Evolutionary conservation across 1,139 yeast species (phyloP).

Genomic region (Geotrichum klebahnii): DNA sequence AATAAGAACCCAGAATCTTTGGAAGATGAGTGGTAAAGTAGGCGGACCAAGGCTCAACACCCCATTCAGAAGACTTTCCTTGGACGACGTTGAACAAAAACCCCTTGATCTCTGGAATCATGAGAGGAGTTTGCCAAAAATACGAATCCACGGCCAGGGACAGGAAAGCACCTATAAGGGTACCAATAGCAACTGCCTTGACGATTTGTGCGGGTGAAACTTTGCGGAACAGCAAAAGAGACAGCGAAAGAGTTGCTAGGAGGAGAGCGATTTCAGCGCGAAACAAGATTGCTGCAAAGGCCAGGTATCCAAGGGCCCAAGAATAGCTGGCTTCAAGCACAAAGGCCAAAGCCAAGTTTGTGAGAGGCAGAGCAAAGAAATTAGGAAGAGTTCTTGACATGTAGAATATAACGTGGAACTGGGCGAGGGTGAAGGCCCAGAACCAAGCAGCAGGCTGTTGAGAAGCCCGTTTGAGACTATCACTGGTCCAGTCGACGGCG

Average conservation of each 20-base stretch:
- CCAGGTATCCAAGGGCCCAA: slow-evolving; percentile 53
- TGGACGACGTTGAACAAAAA: slow-evolving; percentile 68
- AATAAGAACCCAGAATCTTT: slow-evolving; percentile 11
- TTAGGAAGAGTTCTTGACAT: slow-evolving; percentile 81
- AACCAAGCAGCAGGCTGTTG: slow-evolving; percentile 47
- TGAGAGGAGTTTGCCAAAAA: slow-evolving; percentile 57
- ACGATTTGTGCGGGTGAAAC: slow-evolving; percentile 42
- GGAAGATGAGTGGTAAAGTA: slow-evolving; percentile 47
- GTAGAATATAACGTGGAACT: slow-evolving; percentile 77
- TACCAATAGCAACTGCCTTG: slow-evolving; percentile 51
- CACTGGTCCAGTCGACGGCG: slow-evolving; percentile 25
- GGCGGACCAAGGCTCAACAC: slow-evolving; percentile 66
- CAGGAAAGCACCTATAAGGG: slow-evolving; percentile 48
- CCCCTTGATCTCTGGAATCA: slow-evolving; percentile 70
- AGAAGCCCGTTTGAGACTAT: slow-evolving; percentile 6
- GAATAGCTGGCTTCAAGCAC: slow-evolving; percentile 50
- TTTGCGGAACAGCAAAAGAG: slow-evolving; percentile 42
- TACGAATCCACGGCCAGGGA: slow-evolving; percentile 62
- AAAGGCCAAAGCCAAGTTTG: slow-evolving; percentile 52
- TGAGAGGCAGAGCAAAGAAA: slow-evolving; percentile 75
- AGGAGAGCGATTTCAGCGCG: slow-evolving; percentile 69
- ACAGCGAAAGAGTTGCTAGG: slow-evolving; percentile 45
- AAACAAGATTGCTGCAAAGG: slow-evolving; percentile 64
- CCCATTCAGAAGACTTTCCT: slow-evolving; percentile 79
- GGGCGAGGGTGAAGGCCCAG: slow-evolving; percentile 53